Base-by-base conservation (phyloP, 441 rosid genomes). In the Populus hybrid region DNA sequence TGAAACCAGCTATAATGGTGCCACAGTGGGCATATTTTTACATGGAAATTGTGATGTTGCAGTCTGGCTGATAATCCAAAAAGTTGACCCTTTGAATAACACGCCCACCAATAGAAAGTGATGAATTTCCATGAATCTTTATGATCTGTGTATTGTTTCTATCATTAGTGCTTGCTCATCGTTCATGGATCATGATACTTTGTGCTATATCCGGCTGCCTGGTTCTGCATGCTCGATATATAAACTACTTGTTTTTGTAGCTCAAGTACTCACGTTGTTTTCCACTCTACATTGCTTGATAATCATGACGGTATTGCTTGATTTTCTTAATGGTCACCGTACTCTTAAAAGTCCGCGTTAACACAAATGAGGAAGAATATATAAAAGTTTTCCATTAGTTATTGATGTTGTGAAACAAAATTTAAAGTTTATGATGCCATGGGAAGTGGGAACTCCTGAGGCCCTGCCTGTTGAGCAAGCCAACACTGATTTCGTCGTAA, bases 361-460 rank as follows among this genome's bases (percentile, higher is more conserved):
- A 75, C 65, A 67, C 23, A 29, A 40, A 33, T 21, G 29, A 3
- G 28, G 53, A 68, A 35, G 40, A 42, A 50, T 50, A 11, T 66
- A 14, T 9, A 53, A 68, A 28, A 12, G 24, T 72, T 53, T 12
- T 21, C 56, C 21, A 16, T 29, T 68, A 21, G 12, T 18, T 68
- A 70, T 69, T 76, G 74, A 76, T 56, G 31, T 74, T 67, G 71
- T 28, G 71, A 42, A 67, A 36, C 21, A 24, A 20, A 23, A 20
- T 33, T 26, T 9, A n/a, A 9, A 33, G 53, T 68, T 35, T n/a
- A 68, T 36, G 72, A 35, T n/a, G 72, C 45, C 26, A n/a, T 40
- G 10, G 63, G 29, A 33, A 63, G 9, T 40, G 10, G 63, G 29
- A 33, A 63, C 68, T 76, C 69, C 68, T 56, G 68, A 68, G 10